Percentiles rank a stretch among this genome's conserved stretches.
phyloP scores from a whole-genome alignment of 2,329 filamentous ascomycete genomes.

The Trichophyton schoenleinii region DNA sequence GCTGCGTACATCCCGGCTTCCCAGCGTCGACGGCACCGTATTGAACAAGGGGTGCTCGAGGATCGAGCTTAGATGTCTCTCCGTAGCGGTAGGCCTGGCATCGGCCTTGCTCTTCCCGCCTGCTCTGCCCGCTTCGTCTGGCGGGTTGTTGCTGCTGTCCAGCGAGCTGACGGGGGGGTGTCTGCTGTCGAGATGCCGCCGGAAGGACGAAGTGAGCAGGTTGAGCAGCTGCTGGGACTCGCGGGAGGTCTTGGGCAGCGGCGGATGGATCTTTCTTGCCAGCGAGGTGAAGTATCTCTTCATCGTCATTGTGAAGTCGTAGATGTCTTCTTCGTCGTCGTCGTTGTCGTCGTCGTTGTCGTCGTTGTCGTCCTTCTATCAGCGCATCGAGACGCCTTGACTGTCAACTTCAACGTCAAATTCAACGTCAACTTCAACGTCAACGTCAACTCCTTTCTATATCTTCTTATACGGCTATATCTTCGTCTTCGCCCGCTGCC shows the following conservation, averaged over 20 bases:
- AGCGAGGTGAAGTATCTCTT: slow-evolving; percentile 35
- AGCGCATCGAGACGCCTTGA: neutral
- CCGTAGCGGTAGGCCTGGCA: slow-evolving; percentile 16
- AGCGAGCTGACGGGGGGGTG: slow-evolving; percentile 32
- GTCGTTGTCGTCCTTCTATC: neutral
- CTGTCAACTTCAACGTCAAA: too few species aligned
- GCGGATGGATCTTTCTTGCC: slow-evolving; percentile 42
- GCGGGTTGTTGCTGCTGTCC: neutral
- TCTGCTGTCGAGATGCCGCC: slow-evolving; percentile 48
- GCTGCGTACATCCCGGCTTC: neutral
- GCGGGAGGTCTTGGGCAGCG: slow-evolving; percentile 40
- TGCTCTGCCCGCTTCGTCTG: slow-evolving; percentile 14
- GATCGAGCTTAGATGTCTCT: slow-evolving; percentile 28
- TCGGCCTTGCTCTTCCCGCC: slow-evolving; percentile 8
- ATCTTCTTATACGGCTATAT: neutral
- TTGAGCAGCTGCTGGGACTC: slow-evolving; percentile 49
- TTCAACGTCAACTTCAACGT: neutral
- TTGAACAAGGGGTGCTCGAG: slow-evolving; percentile 32
- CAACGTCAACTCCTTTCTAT: neutral
- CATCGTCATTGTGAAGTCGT: neutral
- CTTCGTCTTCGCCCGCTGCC: neutral
- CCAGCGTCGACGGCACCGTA: slow-evolving; percentile 22
- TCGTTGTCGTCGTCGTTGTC: neutral
- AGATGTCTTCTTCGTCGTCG: neutral
- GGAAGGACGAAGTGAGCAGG: slow-evolving; percentile 51